Percentiles rank a stretch among this genome's conserved stretches.
These are phyloP conservation scores for Curvularia eragrostidis DNA, from an alignment of 2,329 filamentous ascomycete species.

Conservation along the genomic window DNA sequence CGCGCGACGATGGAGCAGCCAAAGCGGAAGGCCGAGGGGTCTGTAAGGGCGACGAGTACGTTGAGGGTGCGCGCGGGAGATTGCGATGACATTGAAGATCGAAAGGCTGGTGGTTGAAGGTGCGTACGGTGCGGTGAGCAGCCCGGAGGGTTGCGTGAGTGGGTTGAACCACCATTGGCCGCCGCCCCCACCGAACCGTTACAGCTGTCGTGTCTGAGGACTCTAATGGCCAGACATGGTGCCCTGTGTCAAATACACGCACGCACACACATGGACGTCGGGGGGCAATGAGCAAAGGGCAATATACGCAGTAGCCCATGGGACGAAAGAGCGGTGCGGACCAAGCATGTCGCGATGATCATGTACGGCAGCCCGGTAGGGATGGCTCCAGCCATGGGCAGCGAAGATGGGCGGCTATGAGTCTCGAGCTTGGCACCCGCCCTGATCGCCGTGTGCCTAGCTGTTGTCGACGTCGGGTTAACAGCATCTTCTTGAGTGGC, in stretches of 20 bases:
- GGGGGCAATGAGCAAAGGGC: not conserved
- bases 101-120: not conserved
- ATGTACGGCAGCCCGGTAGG: not conserved
- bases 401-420: not conserved
- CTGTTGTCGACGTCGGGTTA: no score
- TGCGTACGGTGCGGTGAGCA: conserved; percentile 9
- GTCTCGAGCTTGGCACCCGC: not conserved
- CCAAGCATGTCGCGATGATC: not conserved
- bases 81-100: conserved; percentile 20
- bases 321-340: not conserved
- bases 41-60: conserved; percentile 71
- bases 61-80: conserved; percentile 39
- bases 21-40: conserved; percentile 69
- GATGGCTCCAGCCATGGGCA: no score
- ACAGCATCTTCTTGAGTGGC: no score
- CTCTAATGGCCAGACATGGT: conserved; percentile 1
- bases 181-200: conserved; percentile 11
- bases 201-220: conserved; percentile 1
- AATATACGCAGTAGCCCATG: not conserved
- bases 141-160: conserved; percentile 6
- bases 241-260: not conserved
- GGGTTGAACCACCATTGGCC: conserved; percentile 35
- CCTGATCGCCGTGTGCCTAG: no score
- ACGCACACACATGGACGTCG: not conserved
- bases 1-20: conserved; percentile 71